A percentile compares a stretch with the other conserved stretches of the same genome.
Conservation (phyloP, 306 rosid species). For the Casuarina equisetifolia region DNA sequence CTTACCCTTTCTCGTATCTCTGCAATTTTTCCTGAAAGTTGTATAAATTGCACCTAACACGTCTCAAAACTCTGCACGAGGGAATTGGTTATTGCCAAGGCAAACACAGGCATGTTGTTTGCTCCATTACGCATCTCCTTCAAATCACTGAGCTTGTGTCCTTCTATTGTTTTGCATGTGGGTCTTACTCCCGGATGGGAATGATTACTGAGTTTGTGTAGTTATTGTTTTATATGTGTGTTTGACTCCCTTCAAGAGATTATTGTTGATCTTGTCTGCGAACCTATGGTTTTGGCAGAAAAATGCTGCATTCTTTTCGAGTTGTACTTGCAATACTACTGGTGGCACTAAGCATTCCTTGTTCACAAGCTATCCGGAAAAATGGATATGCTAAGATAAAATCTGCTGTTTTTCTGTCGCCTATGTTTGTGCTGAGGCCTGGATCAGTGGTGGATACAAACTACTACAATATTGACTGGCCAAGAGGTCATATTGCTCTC, state of each 20-base stretch:
- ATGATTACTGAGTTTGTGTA: not conserved
- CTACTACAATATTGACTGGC: constrained; percentile 48
- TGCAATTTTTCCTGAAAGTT: not conserved
- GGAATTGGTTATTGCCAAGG: not conserved
- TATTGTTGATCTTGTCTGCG: not conserved
- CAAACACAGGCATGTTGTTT: not conserved
- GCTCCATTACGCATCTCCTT: not conserved
- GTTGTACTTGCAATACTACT: constrained; percentile 27
- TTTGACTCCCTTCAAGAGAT: not conserved
- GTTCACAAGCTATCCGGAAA: constrained; percentile 31
- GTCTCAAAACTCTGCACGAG: too few relatives aligned
- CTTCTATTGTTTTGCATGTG: not conserved
- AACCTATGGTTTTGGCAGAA: constrained; percentile 29
- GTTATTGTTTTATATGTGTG: not conserved
- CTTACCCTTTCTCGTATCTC: not conserved
- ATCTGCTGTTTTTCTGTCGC: constrained; percentile 50
- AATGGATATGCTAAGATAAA: constrained; percentile 31
- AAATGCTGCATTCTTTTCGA: constrained; percentile 31
- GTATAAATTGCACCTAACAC: too few relatives aligned
- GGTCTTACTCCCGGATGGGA: not conserved
- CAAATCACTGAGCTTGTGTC: not conserved
- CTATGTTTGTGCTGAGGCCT: constrained; percentile 51
- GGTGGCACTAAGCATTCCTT: constrained; percentile 30
- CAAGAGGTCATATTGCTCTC: constrained; percentile 67
- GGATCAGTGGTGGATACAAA: constrained; percentile 58